Conservation (phyloP, 768 basidiomycete genomes). For the Lactarius sanguifluus region DNA sequence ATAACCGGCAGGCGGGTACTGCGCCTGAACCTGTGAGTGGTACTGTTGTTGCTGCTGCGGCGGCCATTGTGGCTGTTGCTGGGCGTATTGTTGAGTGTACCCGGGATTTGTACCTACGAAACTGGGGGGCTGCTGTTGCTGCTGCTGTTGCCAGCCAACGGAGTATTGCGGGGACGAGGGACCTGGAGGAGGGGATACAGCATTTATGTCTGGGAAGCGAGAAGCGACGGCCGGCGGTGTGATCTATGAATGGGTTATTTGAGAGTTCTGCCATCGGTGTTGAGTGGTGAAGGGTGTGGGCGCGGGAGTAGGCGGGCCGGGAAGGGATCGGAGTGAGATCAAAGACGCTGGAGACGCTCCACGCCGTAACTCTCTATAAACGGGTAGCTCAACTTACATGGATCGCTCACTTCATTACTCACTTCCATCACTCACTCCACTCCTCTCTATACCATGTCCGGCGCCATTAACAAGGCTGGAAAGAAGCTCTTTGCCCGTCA, state of each 20-base stretch:
- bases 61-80: conserved; percentile 17
- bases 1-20: conserved; percentile 18
- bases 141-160: conserved; percentile 42
- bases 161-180: conserved; percentile 36
- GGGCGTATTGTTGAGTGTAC: conserved; percentile 28
- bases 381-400: conserved; percentile 11
- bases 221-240: conserved; percentile 40
- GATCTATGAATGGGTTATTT: conserved; percentile 72
- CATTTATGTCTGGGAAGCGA: conserved; percentile 66
- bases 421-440: conserved; percentile 4
- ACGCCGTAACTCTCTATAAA: conserved; percentile 6
- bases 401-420: conserved; percentile 3
- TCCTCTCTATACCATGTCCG: conserved; percentile 25
- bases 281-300: background rate
- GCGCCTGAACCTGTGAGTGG: conserved; percentile 27
- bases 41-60: conserved; percentile 24
- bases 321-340: no score
- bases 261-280: conserved; percentile 36
- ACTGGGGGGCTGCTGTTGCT: conserved; percentile 21
- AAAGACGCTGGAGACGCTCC: background rate
- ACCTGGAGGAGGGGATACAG: conserved; percentile 25
- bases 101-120: conserved; percentile 26
- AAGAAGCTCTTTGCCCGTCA: conserved; percentile 62
- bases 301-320: background rate
- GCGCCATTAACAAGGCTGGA: conserved; percentile 45